Evolutionary conservation across 768 basidiomycete genomes (phyloP).

Genomic region (Psilocybe sp.): DNA sequence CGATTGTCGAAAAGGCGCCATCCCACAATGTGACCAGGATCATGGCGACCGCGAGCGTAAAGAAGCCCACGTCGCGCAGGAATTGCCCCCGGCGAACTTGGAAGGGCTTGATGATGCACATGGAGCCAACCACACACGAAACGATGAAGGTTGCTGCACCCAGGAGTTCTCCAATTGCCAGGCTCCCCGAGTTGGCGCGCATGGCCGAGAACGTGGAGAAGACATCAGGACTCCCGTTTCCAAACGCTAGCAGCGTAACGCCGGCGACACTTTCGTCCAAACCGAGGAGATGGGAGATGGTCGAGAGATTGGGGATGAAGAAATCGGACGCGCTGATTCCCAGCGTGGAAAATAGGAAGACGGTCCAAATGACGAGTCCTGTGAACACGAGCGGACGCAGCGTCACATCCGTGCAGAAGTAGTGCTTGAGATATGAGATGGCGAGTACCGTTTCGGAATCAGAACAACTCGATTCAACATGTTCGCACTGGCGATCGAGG

Average conservation of each 20-base stretch:
- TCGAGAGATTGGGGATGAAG: constrained; percentile 94
- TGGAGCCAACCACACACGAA: constrained; percentile 94
- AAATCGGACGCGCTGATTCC: constrained; percentile 96
- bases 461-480: constrained; percentile 59
- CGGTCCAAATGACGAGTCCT: constrained; percentile 71
- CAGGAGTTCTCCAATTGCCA: constrained; percentile 93
- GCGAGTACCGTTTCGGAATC: constrained; percentile 61
- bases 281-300: constrained; percentile 81
- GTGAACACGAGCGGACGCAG: constrained; percentile 60
- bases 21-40: constrained; percentile 79
- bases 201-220: constrained; percentile 96
- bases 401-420: constrained; percentile 63
- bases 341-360: constrained; percentile 93
- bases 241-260: constrained; percentile 95
- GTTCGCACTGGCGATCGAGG: constrained; percentile 55
- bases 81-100: constrained; percentile 78
- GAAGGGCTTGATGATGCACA: constrained; percentile 97
- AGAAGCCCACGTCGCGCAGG: constrained; percentile 93
- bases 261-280: constrained; percentile 93
- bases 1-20: constrained; percentile 64
- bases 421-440: constrained; percentile 64
- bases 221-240: constrained; percentile 95
- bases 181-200: constrained; percentile 75
- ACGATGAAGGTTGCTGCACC: constrained; percentile 96
- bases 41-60: constrained; percentile 77